A percentile compares a stretch with the other conserved stretches of the same genome.
phyloP scores from a whole-genome alignment of 2,329 filamentous ascomycete species.

The Dichotomopilus funicola region DNA sequence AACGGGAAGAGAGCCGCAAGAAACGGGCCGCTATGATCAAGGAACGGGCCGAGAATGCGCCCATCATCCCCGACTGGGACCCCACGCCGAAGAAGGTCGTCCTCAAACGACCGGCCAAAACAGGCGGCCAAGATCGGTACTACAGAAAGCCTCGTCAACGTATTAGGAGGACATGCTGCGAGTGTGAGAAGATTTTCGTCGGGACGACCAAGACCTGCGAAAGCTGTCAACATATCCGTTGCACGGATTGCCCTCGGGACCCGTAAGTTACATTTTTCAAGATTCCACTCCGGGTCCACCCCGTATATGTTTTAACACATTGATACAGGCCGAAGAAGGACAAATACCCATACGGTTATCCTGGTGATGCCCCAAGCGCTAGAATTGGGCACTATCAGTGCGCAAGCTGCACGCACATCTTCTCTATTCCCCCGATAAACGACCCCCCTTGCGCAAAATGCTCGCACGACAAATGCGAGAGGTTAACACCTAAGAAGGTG shows the following conservation, averaged over 20 bases:
- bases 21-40: slow-evolving; percentile 44
- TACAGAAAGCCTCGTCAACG: slow-evolving; percentile 67
- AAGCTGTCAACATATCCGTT: slow-evolving; percentile 65
- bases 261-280: slow-evolving; percentile 48
- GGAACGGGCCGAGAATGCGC: slow-evolving; percentile 51
- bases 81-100: slow-evolving; percentile 42
- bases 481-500: slow-evolving; percentile 52
- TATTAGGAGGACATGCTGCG: slow-evolving; percentile 69
- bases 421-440: slow-evolving; percentile 43
- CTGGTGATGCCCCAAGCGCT: slow-evolving; percentile 54
- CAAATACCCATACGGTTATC: slow-evolving; percentile 65
- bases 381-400: slow-evolving; percentile 53
- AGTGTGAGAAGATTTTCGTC: slow-evolving; percentile 59
- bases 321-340: slow-evolving; percentile 53
- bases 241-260: slow-evolving; percentile 73
- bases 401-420: slow-evolving; percentile 55
- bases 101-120: slow-evolving; percentile 58
- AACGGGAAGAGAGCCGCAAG: slow-evolving; percentile 47
- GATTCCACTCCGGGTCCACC: neutral
- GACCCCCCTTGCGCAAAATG: slow-evolving; percentile 54
- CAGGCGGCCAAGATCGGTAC: slow-evolving; percentile 63
- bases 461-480: slow-evolving; percentile 52
- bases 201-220: slow-evolving; percentile 54
- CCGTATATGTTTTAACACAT: slow-evolving; percentile 17
- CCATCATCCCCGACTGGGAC: slow-evolving; percentile 46